These are phyloP conservation scores for Blepharisma stoltei DNA, from an alignment of 73 alveolate genomes.

Conservation along the genomic window DNA sequence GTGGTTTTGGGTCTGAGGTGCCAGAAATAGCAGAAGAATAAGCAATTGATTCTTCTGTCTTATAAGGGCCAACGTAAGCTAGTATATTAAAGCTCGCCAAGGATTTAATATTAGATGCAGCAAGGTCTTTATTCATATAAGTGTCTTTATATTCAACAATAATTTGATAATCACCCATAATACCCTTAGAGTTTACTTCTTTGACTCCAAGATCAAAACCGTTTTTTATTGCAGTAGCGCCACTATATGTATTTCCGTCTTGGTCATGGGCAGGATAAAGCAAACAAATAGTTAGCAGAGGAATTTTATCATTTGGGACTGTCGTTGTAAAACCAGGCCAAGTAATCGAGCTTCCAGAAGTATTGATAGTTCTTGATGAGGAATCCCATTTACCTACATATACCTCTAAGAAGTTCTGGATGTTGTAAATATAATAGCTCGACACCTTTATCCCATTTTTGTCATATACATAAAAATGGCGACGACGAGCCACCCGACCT, in stretches of 20 bases:
- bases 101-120: neutral
- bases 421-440: neutral
- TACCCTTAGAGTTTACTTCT: neutral
- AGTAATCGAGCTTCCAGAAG: neutral
- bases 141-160: neutral
- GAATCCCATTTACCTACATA: conserved; percentile 28
- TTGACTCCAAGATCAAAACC: neutral
- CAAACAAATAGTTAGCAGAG: neutral
- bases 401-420: conserved; percentile 15
- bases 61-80: conserved; percentile 18
- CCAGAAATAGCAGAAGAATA: neutral
- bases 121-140: neutral
- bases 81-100: conserved; percentile 9
- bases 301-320: conserved; percentile 21
- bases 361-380: too few species aligned
- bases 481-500: too few species aligned
- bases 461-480: too few species aligned
- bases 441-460: conserved; percentile 5
- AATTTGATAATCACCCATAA: conserved; percentile 1
- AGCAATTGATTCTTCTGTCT: neutral
- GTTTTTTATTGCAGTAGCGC: neutral
- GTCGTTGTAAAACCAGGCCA: neutral
- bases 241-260: neutral
- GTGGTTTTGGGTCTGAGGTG: conserved; percentile 24
- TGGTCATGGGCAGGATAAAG: neutral